Evolutionary conservation across 345 rosid species (phyloP).

Genomic region (Isatis tinctoria): DNA sequence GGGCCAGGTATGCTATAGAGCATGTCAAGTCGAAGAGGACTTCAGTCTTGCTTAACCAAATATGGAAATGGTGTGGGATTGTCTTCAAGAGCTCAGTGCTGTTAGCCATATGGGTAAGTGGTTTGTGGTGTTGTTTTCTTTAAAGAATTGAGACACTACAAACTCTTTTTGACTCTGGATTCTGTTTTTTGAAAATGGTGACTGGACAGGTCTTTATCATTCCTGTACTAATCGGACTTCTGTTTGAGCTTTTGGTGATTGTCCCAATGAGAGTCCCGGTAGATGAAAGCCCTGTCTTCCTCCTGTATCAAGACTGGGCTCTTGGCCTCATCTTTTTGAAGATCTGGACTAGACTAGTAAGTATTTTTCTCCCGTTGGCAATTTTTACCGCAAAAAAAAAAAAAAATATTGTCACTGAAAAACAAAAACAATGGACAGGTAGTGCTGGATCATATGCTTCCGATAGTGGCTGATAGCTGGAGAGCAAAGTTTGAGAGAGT

Average conservation of each 20-base stretch:
- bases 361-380: background rate
- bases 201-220: constrained; percentile 72
- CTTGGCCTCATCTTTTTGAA: constrained; percentile 93
- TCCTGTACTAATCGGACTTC: constrained; percentile 91
- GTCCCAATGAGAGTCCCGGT: constrained; percentile 99
- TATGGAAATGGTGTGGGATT: constrained; percentile 89
- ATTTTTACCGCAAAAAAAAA: background rate
- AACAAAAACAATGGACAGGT: constrained; percentile 50
- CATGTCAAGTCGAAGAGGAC: constrained; percentile 76
- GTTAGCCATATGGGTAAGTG: constrained; percentile 85
- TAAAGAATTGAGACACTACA: background rate
- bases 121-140: background rate
- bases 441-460: constrained; percentile 97
- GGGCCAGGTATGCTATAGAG: constrained; percentile 79
- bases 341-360: constrained; percentile 98
- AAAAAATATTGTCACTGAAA: background rate
- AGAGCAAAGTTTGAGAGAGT: constrained; percentile 89
- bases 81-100: constrained; percentile 77
- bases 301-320: constrained; percentile 98
- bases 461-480: constrained; percentile 92
- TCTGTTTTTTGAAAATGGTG: background rate
- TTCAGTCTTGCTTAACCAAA: constrained; percentile 57
- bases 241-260: constrained; percentile 95
- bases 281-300: constrained; percentile 99
- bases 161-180: background rate